Evolutionary conservation across 371 early-diverging fungal genomes (phyloP), one percentile per base, ranked within the genome.

Genomic region (Mortierella sp.): DNA sequence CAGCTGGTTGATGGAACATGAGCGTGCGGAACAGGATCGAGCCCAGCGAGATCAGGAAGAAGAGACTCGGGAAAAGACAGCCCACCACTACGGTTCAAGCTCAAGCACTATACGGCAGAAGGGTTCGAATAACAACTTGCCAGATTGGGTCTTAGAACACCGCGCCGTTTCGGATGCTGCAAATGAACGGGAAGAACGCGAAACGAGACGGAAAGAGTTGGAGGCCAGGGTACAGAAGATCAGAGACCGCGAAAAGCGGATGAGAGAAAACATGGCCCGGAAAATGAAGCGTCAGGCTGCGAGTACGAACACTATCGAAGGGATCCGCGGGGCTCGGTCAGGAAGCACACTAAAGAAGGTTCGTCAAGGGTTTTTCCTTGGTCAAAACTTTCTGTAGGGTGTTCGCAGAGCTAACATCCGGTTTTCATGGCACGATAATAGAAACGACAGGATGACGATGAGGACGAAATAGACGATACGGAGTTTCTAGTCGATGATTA

Each of bases 1-100:
- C 9, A 86, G 81, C 19, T 96, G 97, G 97, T 82, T 95, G 14
- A 64, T 79, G n/a, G 93, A 91, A 62, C 58, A 48, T 38, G 53
- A 62, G 24, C 52, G 43, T 23, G 49, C 34, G 23, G 79, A 81
- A 53, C 66, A 58, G 23, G 61, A 61, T 23, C 43, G 23, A 0
- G 43, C 38, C 5, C 41, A 74, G 18, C 43, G 48, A 5, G 43
- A 48, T 14, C 59, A 46, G 14, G 60, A 26, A 19, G 66, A 54
- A 21, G 47, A 47, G 1, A 51, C 41, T 0, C 52, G 47, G 42
- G 49, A 24, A 31, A 42, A 18, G 38, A 7, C 21, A 16, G 38
- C 38, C 4, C 4, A 4, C 34, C 10, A 4, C 50, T 1, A 5
- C n/a, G 19, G 21, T 2, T 27, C 18, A 19, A 27, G n/a, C 1